Evolutionary conservation across 352 stramenopile species (phyloP).

Genomic region (Proteromonas lacertae): DNA sequence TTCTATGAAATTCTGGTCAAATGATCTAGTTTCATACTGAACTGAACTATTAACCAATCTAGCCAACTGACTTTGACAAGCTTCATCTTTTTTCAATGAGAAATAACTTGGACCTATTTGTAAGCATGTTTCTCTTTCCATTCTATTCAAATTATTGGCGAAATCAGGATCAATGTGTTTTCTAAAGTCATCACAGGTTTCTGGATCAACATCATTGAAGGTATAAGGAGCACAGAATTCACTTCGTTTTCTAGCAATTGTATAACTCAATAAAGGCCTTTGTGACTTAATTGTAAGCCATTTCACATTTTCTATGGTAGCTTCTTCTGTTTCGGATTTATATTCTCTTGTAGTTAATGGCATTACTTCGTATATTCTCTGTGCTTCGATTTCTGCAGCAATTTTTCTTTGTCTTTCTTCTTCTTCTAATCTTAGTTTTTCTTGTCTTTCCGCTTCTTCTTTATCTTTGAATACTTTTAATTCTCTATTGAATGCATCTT

Average conservation of each 20-base stretch:
- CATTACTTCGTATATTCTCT: conserved; percentile 14
- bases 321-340: conserved; percentile 5
- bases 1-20: neutral
- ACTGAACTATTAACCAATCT: conserved; percentile 8
- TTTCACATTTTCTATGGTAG: conserved; percentile 7
- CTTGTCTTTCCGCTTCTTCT: conserved; percentile 1
- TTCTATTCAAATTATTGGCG: neutral
- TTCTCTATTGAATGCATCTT: conserved; percentile 1
- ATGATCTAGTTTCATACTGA: conserved; percentile 5
- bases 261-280: conserved; percentile 4
- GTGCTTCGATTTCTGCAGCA: conserved; percentile 7
- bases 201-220: conserved; percentile 7
- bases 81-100: neutral
- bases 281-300: conserved; percentile 2
- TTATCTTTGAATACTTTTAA: conserved; percentile 1
- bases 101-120: neutral
- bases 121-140: too few species aligned
- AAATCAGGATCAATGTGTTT: conserved; percentile 7
- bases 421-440: neutral
- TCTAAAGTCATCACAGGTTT: conserved; percentile 6
- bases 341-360: conserved; percentile 5
- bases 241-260: conserved; percentile 5
- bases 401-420: conserved; percentile 1
- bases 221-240: conserved; percentile 3
- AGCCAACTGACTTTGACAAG: conserved; percentile 8